Conservation (phyloP, 495 filamentous ascomycete genomes). For the Penicillium paxilli region DNA sequence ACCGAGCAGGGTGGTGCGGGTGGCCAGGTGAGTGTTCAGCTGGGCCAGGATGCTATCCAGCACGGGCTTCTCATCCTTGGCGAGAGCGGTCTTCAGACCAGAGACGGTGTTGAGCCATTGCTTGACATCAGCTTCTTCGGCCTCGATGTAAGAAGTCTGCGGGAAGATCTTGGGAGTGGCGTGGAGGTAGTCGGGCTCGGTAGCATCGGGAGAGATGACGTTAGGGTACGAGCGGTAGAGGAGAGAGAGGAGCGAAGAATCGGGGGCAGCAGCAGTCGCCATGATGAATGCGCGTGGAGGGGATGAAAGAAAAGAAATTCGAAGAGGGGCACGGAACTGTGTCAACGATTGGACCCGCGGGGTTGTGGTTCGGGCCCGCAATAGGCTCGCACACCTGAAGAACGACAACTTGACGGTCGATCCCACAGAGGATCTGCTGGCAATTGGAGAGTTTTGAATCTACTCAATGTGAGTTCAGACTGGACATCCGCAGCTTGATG, state of each 20-base stretch:
- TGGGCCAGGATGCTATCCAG: slow-evolving; percentile 59
- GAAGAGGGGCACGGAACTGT: slow-evolving; percentile 38
- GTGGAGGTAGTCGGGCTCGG: slow-evolving; percentile 50
- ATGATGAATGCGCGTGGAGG: slow-evolving; percentile 38
- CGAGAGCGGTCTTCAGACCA: slow-evolving; percentile 60
- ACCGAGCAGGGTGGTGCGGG: slow-evolving; percentile 85
- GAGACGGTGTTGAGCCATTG: slow-evolving; percentile 80
- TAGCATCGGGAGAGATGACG: slow-evolving; percentile 47
- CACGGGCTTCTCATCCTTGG: slow-evolving; percentile 57
- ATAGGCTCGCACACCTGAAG: slow-evolving; percentile 27
- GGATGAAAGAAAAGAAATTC: slow-evolving; percentile 32
- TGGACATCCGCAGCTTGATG: neutral
- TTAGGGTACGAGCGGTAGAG: slow-evolving; percentile 55
- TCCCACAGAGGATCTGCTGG: slow-evolving; percentile 16
- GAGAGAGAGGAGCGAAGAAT: slow-evolving; percentile 52
- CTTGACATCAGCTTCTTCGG: slow-evolving; percentile 81
- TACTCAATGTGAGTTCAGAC: neutral
- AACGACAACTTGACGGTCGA: slow-evolving; percentile 31
- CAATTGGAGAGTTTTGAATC: neutral
- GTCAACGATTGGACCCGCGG: slow-evolving; percentile 35
- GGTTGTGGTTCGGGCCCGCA: slow-evolving; percentile 36
- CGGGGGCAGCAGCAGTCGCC: slow-evolving; percentile 52
- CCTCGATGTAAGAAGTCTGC: slow-evolving; percentile 64
- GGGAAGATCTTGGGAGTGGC: slow-evolving; percentile 63
- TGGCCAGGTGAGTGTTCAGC: slow-evolving; percentile 83